phyloP scores from a whole-genome alignment of 352 stramenopile genomes.

The Phytophthora nicotianae region DNA sequence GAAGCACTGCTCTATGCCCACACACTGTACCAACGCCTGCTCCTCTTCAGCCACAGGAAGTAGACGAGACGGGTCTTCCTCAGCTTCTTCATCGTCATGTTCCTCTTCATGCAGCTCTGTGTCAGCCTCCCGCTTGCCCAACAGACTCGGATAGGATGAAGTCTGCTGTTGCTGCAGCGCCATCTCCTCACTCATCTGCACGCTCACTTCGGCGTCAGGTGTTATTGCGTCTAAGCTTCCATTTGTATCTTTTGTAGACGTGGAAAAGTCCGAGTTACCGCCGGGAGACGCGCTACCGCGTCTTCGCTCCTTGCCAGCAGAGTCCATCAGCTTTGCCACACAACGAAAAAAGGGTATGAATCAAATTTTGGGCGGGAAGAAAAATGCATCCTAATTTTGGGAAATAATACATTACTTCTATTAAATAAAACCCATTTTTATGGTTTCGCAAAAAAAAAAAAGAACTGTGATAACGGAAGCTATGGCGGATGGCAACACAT shows the following conservation, averaged over 20 bases:
- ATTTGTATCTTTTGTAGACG: slow-evolving; percentile 22
- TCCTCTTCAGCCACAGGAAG: slow-evolving; percentile 65
- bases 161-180: slow-evolving; percentile 31
- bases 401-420: background rate
- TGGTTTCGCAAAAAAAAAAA: slow-evolving; percentile 1
- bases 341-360: slow-evolving; percentile 17
- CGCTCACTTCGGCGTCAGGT: slow-evolving; percentile 7
- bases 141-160: slow-evolving; percentile 53
- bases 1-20: slow-evolving; percentile 74
- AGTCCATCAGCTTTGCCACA: slow-evolving; percentile 32
- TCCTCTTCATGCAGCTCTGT: slow-evolving; percentile 64
- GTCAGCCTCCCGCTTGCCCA: slow-evolving; percentile 70
- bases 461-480: slow-evolving; percentile 8
- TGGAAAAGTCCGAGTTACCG: slow-evolving; percentile 23
- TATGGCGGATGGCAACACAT: slow-evolving; percentile 31
- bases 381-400: slow-evolving; percentile 15
- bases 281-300: slow-evolving; percentile 25
- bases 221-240: slow-evolving; percentile 3
- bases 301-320: slow-evolving; percentile 25
- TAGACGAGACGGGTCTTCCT: slow-evolving; percentile 58
- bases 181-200: slow-evolving; percentile 15
- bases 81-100: slow-evolving; percentile 46
- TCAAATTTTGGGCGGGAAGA: slow-evolving; percentile 15
- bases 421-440: slow-evolving; percentile 1
- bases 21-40: slow-evolving; percentile 67